Percentiles rank a stretch among this genome's conserved stretches.
These are phyloP conservation scores for Neurospora terricola DNA, from an alignment of 495 filamentous ascomycete genomes.

Conservation along the genomic window DNA sequence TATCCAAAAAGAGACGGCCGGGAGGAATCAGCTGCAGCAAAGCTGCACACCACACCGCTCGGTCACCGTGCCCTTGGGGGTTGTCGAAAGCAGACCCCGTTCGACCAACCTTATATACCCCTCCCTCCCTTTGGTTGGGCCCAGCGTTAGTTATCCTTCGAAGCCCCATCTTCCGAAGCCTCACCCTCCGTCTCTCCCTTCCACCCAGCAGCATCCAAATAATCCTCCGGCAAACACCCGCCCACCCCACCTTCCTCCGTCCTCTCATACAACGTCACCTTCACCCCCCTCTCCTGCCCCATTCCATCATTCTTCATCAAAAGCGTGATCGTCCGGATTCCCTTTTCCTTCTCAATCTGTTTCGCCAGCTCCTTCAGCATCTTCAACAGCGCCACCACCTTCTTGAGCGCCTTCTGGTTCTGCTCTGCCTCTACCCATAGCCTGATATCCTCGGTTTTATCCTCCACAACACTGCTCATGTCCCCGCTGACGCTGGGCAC, in stretches of 20 bases:
- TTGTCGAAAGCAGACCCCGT: not conserved
- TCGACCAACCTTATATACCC: not conserved
- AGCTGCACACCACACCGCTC: not conserved
- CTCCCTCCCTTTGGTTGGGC: not conserved
- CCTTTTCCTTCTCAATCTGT: not conserved
- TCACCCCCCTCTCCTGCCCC: not conserved
- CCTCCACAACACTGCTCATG: not conserved
- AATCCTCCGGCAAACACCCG: not conserved
- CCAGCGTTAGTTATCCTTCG: not conserved
- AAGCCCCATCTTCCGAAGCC: not conserved
- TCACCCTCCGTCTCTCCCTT: not conserved
- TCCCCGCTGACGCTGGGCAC: not conserved
- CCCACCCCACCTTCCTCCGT: not conserved
- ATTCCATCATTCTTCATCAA: conserved; percentile 5
- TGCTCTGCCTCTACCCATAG: not conserved
- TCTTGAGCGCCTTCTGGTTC: not conserved
- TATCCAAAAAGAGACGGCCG: not conserved
- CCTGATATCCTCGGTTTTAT: not conserved
- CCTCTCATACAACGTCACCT: conserved; percentile 4
- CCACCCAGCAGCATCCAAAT: not conserved
- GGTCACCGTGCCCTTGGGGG: not conserved
- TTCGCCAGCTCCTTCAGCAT: conserved; percentile 1
- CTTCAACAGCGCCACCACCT: conserved; percentile 5
- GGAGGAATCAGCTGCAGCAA: not conserved
- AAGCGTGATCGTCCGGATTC: not conserved